These are phyloP conservation scores for Tetrastigma voinierianum DNA, from an alignment of 164 flowering plant species.

Conservation along the genomic window DNA sequence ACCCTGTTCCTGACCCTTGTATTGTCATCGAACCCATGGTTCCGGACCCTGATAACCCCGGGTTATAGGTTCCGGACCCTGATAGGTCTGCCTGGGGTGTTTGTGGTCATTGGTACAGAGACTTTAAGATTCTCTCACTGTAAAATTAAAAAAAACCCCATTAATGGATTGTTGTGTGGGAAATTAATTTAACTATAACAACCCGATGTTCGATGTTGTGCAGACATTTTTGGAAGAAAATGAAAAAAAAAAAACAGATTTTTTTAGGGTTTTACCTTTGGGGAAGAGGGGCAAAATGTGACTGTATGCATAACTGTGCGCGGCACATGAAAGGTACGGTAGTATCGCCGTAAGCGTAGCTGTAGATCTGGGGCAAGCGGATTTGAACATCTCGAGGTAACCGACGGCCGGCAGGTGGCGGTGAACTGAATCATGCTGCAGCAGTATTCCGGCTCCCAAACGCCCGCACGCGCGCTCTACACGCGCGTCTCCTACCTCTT, in stretches of 20 bases:
- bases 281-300: constrained; percentile 64
- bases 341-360: constrained; percentile 75
- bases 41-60: not conserved
- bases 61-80: not conserved
- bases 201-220: no score
- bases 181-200: not conserved
- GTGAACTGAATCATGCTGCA: constrained; percentile 65
- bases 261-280: constrained; percentile 38
- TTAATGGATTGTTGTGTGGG: not conserved
- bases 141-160: constrained; percentile 3
- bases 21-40: not conserved
- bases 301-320: constrained; percentile 62
- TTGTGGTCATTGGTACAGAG: constrained; percentile 28
- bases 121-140: constrained; percentile 44
- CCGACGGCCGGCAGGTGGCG: constrained; percentile 58
- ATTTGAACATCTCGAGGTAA: constrained; percentile 68
- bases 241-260: not conserved
- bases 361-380: constrained; percentile 64
- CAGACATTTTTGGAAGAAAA: not conserved
- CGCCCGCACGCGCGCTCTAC: constrained; percentile 90
- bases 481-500: constrained; percentile 55
- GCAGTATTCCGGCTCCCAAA: constrained; percentile 73
- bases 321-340: constrained; percentile 61
- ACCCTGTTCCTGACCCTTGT: constrained; percentile 2
- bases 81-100: not conserved